Evolutionary conservation across 176 grass and related monocot genomes (phyloP), one percentile per base, ranked within the genome.

Genomic region (Juncus inflexus): DNA sequence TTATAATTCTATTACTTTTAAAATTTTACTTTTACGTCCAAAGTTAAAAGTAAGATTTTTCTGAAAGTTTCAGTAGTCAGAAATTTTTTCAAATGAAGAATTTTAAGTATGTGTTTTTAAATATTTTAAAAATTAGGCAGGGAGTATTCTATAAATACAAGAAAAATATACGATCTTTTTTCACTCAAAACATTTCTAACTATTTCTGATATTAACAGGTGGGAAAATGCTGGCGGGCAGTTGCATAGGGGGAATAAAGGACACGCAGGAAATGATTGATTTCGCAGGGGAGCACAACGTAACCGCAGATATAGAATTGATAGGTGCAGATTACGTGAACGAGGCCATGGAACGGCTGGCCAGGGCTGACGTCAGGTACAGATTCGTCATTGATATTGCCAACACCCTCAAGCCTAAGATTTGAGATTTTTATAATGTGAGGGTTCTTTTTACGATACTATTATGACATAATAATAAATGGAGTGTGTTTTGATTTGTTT

Each of bases 381-480:
- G 89, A 35, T 94, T 94, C 7, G 84, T 94, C 51, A 94, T 94
- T 70, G 89, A 94, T 86, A 72, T 94, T n/a, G 78, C 72, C 69
- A 92, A 87, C 71, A 87, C 89, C 12, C 73, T 88, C 41, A 66
- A 79, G 58, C 58, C 72, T 39, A 54, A 53, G 52, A 65, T 60
- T 37, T 70, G 63, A 28, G 19, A 28, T 28, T 28, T 28, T 28
- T 28, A 28, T 28, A 28, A 28, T 28, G 19, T 28, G 19, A 28
- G 19, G 19, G 19, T 28, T 28, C 19, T 28, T 28, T 28, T 28
- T 28, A 1, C 19, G 1, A 28, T 28, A 28, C 19, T 28, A 28
- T 28, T 28, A 28, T 28, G 0, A 28, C 19, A 1, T 28, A 28
- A 28, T 1, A 28, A 28, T 28, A 28, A 28, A 28, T 28, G 19